Base-by-base conservation (phyloP, 306 rosid genomes). In the Quercus aquifolioides region DNA sequence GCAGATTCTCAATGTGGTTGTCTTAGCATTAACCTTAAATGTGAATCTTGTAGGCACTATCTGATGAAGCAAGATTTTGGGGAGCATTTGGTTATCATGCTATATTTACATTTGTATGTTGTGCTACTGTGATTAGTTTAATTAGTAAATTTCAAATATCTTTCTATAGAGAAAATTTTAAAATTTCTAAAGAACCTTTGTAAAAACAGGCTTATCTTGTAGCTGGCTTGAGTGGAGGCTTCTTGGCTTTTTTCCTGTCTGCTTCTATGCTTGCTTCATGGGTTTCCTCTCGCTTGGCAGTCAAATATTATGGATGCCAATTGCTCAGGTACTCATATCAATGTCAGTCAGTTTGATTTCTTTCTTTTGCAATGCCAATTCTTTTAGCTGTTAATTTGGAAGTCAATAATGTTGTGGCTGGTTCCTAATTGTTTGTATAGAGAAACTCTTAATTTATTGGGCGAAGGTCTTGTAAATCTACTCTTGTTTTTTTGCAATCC, bases 81-180 rank as follows among this genome's bases (percentile, higher is more conserved):
- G 98, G 99, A 83, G 94, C 97, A 71, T 93, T 93, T 86, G 99
- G 97, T 52, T 89, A 90, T 74, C 89, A 90, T 75, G 92, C 99
- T 64, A 38, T 82, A 74, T 31, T 87, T 43, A 88, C 98, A 79
- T n/a, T 80, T 94, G 99, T 96, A 77, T 68, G 96, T 81, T 52
- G 49, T 63, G 52, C 72, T 9, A 33, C 72, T 35, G 26, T 68
- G 25, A 54, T 77, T 77, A 78, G 59, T 78, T 76, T 55, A 52
- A 54, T 56, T 41, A 35, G 51, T 69, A 56, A 25, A 64, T 41
- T 70, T 18, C 14, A 46, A 58, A 46, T 26, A 59, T 85, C 63
- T 62, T 64, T 77, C 65, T 65, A 28, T 55, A 15, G 43, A 58
- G 59, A 19, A 28, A 55, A 80, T 26, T 64, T 10, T 74, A 55